Conservation (phyloP, 1,139 yeast genomes). For the Yamadazyma jaroonii region DNA sequence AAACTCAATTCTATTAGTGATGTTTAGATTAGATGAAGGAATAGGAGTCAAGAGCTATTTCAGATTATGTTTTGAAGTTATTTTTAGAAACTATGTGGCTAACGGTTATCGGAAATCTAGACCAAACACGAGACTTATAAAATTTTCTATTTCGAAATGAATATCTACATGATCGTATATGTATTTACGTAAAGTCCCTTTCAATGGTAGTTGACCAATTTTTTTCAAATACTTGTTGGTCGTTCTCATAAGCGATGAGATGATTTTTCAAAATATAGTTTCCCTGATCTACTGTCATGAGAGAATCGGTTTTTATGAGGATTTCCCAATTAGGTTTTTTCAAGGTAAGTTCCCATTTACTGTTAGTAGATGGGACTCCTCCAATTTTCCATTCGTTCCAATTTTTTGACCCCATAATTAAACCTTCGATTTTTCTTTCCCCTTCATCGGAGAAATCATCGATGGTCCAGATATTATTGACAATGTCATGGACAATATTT, state of each 20-base stretch:
- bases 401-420: conserved; percentile 29
- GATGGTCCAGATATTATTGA: conserved; percentile 22
- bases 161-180: too few species aligned
- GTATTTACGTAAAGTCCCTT: conserved; percentile 3
- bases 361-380: conserved; percentile 28
- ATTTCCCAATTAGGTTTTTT: conserved; percentile 35
- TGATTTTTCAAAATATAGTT: conserved; percentile 19
- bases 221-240: conserved; percentile 9
- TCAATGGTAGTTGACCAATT: conserved; percentile 8
- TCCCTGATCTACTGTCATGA: conserved; percentile 21
- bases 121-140: too few species aligned
- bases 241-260: conserved; percentile 18
- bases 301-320: conserved; percentile 23
- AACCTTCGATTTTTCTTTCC: conserved; percentile 21
- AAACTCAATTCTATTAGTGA: too few species aligned
- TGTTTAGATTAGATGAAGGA: too few species aligned
- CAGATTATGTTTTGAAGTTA: too few species aligned
- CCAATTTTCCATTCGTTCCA: conserved; percentile 30
- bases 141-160: too few species aligned
- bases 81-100: not conserved
- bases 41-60: too few species aligned
- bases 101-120: not conserved
- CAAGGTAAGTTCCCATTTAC: conserved; percentile 33
- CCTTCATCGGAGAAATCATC: conserved; percentile 30
- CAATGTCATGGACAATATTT: conserved; percentile 21